phyloP scores from a whole-genome alignment of 1,139 yeast genomes.

The Diutina rugosa region DNA sequence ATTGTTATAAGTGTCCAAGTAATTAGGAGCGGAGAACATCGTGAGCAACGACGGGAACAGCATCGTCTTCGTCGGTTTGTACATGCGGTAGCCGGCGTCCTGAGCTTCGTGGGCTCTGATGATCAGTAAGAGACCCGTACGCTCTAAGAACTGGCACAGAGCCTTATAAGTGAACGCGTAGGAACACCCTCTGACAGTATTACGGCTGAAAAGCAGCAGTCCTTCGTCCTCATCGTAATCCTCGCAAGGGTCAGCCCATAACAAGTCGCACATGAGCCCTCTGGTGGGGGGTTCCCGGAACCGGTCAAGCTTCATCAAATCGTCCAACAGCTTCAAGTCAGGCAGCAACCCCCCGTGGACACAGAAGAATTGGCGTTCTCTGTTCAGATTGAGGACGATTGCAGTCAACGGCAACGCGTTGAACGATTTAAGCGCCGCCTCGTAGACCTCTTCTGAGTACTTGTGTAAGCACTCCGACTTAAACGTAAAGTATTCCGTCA shows the following conservation, averaged over 20 bases:
- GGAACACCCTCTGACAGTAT: constrained; percentile 85
- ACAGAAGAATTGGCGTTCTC: constrained; percentile 82
- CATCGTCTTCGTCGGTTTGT: constrained; percentile 70
- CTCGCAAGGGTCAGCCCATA: constrained; percentile 95
- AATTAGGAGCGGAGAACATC: constrained; percentile 92
- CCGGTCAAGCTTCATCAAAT: constrained; percentile 57
- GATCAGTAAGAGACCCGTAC: constrained; percentile 67
- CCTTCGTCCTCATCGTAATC: constrained; percentile 63
- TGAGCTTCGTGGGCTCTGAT: constrained; percentile 98
- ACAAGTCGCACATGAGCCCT: constrained; percentile 87
- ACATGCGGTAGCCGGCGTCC: constrained; percentile 94
- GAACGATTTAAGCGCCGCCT: constrained; percentile 67
- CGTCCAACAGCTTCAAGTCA: constrained; percentile 59
- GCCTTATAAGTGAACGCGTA: constrained; percentile 83
- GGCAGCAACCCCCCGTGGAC: constrained; percentile 98
- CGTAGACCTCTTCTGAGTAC: constrained; percentile 56
- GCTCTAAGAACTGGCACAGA: constrained; percentile 65
- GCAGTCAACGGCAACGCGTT: constrained; percentile 90
- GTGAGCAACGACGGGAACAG: constrained; percentile 93
- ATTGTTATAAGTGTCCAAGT: constrained; percentile 84
- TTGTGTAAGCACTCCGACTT: constrained; percentile 85
- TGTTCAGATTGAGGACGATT: constrained; percentile 34
- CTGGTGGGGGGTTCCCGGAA: constrained; percentile 90
- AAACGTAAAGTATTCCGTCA: constrained; percentile 90
- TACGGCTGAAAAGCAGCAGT: constrained; percentile 43